These are phyloP conservation scores for Kluyveromyces wickerhamii DNA, from an alignment of 805 yeast species.

Conservation along the genomic window DNA sequence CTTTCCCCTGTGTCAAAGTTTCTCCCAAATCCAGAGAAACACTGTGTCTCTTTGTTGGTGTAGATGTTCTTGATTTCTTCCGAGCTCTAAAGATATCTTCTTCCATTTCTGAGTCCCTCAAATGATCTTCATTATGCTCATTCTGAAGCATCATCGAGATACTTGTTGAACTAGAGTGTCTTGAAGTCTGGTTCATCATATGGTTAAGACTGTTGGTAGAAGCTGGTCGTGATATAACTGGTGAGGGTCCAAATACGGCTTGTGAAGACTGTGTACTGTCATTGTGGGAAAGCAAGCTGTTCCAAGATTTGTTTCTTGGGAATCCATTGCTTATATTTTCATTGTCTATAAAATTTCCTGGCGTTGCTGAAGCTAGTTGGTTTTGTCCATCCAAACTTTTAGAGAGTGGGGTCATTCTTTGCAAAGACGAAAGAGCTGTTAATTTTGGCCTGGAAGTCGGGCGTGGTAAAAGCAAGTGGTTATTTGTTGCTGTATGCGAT, in stretches of 20 bases:
- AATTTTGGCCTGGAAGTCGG: constrained; percentile 16
- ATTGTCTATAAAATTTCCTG: neutral
- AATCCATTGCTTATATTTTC: neutral
- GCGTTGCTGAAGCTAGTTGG: neutral
- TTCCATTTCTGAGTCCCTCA: neutral
- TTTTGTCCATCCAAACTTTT: neutral
- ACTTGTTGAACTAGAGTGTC: constrained; percentile 2
- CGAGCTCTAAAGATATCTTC: neutral
- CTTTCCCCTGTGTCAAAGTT: neutral
- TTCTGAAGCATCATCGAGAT: neutral
- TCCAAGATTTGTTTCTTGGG: constrained; percentile 1
- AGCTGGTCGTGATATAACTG: neutral
- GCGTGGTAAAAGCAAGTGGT: neutral
- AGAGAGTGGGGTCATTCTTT: constrained; percentile 51
- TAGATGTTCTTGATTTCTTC: constrained; percentile 1
- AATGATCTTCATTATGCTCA: neutral
- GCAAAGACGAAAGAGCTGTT: constrained; percentile 42
- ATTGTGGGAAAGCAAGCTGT: neutral
- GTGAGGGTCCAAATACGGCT: neutral
- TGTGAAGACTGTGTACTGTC: neutral
- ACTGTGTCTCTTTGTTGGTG: constrained; percentile 1
- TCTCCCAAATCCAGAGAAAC: neutral
- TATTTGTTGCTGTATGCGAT: neutral
- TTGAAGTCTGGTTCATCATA: neutral
- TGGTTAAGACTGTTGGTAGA: constrained; percentile 2